These are phyloP conservation scores for Ammopiptanthus mongolicus DNA, from an alignment of 306 rosid genomes.

Conservation along the genomic window DNA sequence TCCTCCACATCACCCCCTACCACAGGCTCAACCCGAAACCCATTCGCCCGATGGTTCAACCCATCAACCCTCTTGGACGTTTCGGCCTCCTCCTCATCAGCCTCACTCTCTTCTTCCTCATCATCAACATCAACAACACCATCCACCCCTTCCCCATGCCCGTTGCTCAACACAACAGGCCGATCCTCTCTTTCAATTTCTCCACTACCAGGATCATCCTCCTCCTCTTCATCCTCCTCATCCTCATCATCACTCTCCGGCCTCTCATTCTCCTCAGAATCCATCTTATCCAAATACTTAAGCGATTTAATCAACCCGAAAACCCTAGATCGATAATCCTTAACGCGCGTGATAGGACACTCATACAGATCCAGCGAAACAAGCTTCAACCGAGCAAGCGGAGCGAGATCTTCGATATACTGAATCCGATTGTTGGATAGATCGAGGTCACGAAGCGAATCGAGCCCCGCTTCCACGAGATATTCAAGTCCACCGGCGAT, in stretches of 20 bases:
- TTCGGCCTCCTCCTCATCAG: constrained; percentile 85
- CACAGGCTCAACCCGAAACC: constrained; percentile 54
- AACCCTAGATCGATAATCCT: constrained; percentile 98
- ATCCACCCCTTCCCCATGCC: constrained; percentile 64
- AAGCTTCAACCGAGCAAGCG: constrained; percentile 78
- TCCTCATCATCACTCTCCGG: constrained; percentile 85
- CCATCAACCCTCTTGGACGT: constrained; percentile 51
- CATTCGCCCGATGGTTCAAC: constrained; percentile 43
- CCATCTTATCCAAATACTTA: constrained; percentile 90
- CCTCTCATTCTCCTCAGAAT: constrained; percentile 84
- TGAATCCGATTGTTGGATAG: constrained; percentile 88
- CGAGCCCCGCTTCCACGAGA: constrained; percentile 73
- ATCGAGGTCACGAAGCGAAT: constrained; percentile 79
- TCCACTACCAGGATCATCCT: constrained; percentile 90
- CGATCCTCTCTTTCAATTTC: constrained; percentile 82
- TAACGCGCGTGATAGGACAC: constrained; percentile 80
- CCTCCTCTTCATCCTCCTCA: constrained; percentile 52
- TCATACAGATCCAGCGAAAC: constrained; percentile 88
- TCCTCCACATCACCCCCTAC: constrained; percentile 51
- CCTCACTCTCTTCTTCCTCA: constrained; percentile 89
- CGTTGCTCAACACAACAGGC: constrained; percentile 41
- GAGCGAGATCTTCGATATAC: constrained; percentile 75
- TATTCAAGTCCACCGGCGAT: constrained; percentile 82
- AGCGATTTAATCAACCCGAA: constrained; percentile 79
- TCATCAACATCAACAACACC: constrained; percentile 62